Percentiles rank a stretch among this genome's conserved stretches.
Evolutionary conservation across 192 early-diverging fungal genomes (phyloP).

Genomic region (Podila epigama): DNA sequence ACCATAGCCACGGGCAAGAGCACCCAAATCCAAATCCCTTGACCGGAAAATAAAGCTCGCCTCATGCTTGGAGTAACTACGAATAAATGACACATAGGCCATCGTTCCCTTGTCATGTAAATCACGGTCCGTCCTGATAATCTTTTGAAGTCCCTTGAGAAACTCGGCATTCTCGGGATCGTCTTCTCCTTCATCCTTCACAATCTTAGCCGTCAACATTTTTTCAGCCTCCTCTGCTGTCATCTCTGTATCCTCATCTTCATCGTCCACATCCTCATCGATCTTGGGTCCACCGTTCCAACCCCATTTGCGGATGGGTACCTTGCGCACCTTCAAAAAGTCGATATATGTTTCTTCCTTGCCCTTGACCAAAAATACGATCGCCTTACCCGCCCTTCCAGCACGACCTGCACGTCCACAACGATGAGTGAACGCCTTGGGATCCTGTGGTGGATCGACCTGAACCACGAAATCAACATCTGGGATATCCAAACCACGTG

Average conservation of each 20-base stretch:
- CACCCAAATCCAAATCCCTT: conserved; percentile 82
- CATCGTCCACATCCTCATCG: conserved; percentile 38
- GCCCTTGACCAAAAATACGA: conserved; percentile 83
- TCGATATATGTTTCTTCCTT: conserved; percentile 92
- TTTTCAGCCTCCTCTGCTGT: conserved; percentile 14
- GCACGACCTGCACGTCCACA: conserved; percentile 93
- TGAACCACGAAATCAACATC: conserved; percentile 96
- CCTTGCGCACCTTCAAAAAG: conserved; percentile 87
- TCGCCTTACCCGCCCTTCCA: conserved; percentile 84
- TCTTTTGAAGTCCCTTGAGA: conserved; percentile 59
- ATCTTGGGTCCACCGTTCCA: conserved; percentile 48
- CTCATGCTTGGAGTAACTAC: conserved; percentile 94
- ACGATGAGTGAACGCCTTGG: conserved; percentile 94
- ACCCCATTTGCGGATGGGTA: conserved; percentile 74
- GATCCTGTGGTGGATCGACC: conserved; percentile 95
- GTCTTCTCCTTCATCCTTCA: conserved; percentile 39
- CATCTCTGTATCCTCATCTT: conserved; percentile 18
- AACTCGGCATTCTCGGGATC: conserved; percentile 58
- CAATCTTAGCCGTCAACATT: conserved; percentile 21
- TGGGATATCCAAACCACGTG: conserved; percentile 94
- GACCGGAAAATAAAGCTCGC: conserved; percentile 90
- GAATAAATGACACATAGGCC: conserved; percentile 91
- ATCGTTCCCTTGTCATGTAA: conserved; percentile 78
- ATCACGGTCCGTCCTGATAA: conserved; percentile 77
- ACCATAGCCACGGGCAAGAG: conserved; percentile 81